Percentiles rank a stretch among this genome's conserved stretches.
These are phyloP conservation scores for Corallochytrium limacisporum DNA, from an alignment of 78 protist genomes.

Conservation along the genomic window DNA sequence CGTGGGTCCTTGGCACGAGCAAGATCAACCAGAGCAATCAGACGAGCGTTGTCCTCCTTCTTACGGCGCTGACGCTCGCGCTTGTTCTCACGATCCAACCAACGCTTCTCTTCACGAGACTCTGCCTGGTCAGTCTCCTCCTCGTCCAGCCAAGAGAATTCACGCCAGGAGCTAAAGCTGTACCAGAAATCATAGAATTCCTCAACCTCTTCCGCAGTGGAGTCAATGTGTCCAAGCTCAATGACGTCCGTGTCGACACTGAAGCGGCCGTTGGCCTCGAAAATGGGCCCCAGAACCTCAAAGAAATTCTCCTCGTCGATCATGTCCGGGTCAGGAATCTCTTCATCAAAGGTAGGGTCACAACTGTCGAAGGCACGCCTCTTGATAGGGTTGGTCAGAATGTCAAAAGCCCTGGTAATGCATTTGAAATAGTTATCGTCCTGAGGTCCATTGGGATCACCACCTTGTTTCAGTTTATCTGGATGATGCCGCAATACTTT, in stretches of 20 bases:
- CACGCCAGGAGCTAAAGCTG: slow-evolving; percentile 71
- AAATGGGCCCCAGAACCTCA: slow-evolving; percentile 34
- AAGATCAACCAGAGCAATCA: slow-evolving; percentile 34
- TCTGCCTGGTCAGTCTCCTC: slow-evolving; percentile 39
- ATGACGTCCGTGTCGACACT: slow-evolving; percentile 50
- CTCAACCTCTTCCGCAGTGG: slow-evolving; percentile 39
- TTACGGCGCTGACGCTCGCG: slow-evolving; percentile 30
- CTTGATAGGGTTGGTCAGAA: slow-evolving; percentile 33
- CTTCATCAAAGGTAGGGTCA: slow-evolving; percentile 62
- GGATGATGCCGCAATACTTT: slow-evolving; percentile 63
- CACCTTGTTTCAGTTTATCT: slow-evolving; percentile 20
- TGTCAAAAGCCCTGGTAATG: slow-evolving; percentile 36
- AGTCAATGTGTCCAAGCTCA: slow-evolving; percentile 31
- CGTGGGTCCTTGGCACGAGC: slow-evolving; percentile 29
- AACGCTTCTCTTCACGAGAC: slow-evolving; percentile 66
- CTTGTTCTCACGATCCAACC: slow-evolving; percentile 61
- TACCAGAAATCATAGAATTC: slow-evolving; percentile 72
- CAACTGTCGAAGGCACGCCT: slow-evolving; percentile 64
- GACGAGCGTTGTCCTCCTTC: slow-evolving; percentile 33
- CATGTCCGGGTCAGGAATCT: slow-evolving; percentile 23
- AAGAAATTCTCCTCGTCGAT: slow-evolving; percentile 27
- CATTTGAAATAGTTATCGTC: slow-evolving; percentile 55
- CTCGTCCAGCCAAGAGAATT: slow-evolving; percentile 56
- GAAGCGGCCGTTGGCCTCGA: slow-evolving; percentile 10
- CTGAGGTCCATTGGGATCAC: slow-evolving; percentile 15